Base-by-base conservation (phyloP, 495 filamentous ascomycete genomes). In the Talaromyces trachyspermus region DNA sequence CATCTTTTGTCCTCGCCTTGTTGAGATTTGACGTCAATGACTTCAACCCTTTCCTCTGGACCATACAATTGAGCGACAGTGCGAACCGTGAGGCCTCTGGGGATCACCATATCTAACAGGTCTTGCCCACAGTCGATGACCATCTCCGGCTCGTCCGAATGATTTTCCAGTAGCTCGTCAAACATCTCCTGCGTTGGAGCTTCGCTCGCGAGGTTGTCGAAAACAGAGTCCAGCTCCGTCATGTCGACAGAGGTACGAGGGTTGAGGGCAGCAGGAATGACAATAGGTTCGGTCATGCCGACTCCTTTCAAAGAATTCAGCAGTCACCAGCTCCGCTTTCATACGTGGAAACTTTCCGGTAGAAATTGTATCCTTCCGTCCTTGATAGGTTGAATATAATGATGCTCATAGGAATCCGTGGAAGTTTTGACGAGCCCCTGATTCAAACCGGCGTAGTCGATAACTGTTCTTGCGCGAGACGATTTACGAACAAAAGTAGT, bases 21-120 rank as follows among this genome's bases (percentile, higher is more conserved):
- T 54, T 88, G 84, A 11, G 79, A 80, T 46, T 88, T 85, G 41
- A 88, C 84, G 59, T 88, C 81, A 32, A 88, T 88, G 25, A 88
- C 83, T 44, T 84, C 80, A 10, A 88, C 74, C 35, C 72, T 71
- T 58, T 81, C 78, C 41, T 80, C 76, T 5, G 73, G 74, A 8
- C 84, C 84, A 52, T 83, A 81, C 10, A 88, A 68, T 50, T 86
- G 77, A 14, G 78, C 74, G 25, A 87, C 83, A 27, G 69, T 65
- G 24, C 80, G 71, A 15, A 88, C 83, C 0, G 82, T 87, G 32
- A 88, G 60, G 14, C 74, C 77, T 50, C 78, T 61, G 2, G 84
- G 84, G 32, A 88, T 85, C 7, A 87, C 78, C 84, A 88, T 87
- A 52, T 82, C 84, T 9, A 88, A 60, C 43, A 71, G 72, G 57